Base-by-base conservation (phyloP, 2,329 filamentous ascomycete species). In the Erysiphe neolycopersici region DNA sequence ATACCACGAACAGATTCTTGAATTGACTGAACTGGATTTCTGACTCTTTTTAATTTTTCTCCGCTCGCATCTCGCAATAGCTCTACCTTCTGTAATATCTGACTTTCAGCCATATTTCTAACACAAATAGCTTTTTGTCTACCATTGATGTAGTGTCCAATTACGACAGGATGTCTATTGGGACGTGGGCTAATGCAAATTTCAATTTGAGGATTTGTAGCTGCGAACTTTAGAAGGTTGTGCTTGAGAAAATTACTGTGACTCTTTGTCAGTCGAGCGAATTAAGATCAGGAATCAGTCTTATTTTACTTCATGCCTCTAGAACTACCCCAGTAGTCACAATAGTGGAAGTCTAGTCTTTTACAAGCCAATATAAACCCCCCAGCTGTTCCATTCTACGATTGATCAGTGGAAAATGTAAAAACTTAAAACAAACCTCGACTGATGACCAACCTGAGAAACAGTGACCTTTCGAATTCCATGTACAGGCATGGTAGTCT, bases 301-400 rank as follows among this genome's bases (percentile, higher is more conserved):
- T 26, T 26, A 26, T 58, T 69, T 49, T 67, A 89, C 81, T 92
- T 89, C 84, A 95, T 94, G 58, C 89, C 89, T 56, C 66, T 74
- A 33, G 87, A 95, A 60, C 82, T 92, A 49, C 85, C 89, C 46
- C 80, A 82, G 73, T 79, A 85, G 68, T 95, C 84, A 67, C 89
- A 95, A 66, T 93, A 98, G 65, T 92, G 81, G 58, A 98, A 82
- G 60, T 93, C 82, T 60, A 98, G 67, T 58, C 78, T 80, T 68
- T 83, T 92, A 74, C 89, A 98, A 66, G 93, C 87, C 46, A 94
- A 73, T 62, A 98, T 82, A 67, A 95, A 95, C 59, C 85, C 81
- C 56, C 87, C 87, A 52, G 95, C 69, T 8, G 41, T 43, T 68
- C 89, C 89, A 66, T 98, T 95, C 85, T 95, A 55, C 5, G 44